Base-by-base conservation (phyloP, 805 yeast genomes). In the Nakazawaea molendinolei region DNA sequence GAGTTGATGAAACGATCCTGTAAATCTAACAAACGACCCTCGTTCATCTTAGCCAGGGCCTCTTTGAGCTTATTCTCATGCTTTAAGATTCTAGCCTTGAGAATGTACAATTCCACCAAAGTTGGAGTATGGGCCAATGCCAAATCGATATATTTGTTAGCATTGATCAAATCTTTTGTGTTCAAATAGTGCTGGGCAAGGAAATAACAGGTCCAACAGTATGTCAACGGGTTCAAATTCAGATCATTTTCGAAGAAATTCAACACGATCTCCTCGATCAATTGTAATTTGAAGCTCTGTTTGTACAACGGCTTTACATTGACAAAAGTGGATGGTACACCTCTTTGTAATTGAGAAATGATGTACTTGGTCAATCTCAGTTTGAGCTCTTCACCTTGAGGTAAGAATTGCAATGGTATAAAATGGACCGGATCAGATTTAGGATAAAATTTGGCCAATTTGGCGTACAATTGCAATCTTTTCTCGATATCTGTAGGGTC, bases 1-100 rank as follows among this genome's bases (percentile, higher is more conserved):
- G 95, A 74, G 56, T 92, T 92, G 51, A 92, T 75, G 54, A 85
- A 90, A 45, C 98, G 68, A 58, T 92, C 99, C 56, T 86, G 95
- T 40, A 83, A 67, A 54, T 92, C 96, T 38, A 83, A 58, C 36
- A 65, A 55, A 47, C 96, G 71, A 12, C 90, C 96, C 37, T 67
- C 69, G 40, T 79, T 72, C 71, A 87, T 74, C 19, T 67, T 52
- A 12, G 68, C 70, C 15, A 82, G 74, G 10, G 97, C 97, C 19
- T 67, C 70, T 1, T 44, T 50, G 19, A 72, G 49, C 40, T 77
- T 66, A n/a, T 86, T 86, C 29, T 66, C 55, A 45, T 84, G 87
- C 53, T 87, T 86, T 42, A 75, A 62, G 27, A 92, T 69, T 50
- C 95, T 71, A 4, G 95, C 96, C 48, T 86, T 85, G 45, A 81